Conservation (phyloP, 2,329 filamentous ascomycete species). For the Curvularia sp. region DNA sequence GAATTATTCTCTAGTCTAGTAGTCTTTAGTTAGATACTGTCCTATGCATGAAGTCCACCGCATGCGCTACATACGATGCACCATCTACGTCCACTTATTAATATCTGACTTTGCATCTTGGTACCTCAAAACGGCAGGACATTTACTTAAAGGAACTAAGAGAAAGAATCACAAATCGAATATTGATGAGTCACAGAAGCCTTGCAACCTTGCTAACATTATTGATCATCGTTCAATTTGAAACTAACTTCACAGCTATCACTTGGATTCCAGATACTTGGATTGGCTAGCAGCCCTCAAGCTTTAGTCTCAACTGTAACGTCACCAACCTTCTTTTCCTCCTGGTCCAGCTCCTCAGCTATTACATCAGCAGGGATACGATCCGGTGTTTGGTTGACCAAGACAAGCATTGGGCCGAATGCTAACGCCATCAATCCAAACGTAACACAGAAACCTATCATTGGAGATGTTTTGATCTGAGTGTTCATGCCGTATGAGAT, state of each 20-base stretch:
- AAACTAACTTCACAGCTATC: background rate
- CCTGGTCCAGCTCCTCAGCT: constrained; percentile 33
- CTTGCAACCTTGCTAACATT: background rate
- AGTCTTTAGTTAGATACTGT: too few species aligned
- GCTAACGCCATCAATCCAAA: constrained; percentile 44
- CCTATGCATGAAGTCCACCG: too few species aligned
- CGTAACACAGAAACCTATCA: constrained; percentile 44
- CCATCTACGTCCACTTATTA: too few species aligned
- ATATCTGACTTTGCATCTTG: background rate
- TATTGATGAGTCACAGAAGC: background rate
- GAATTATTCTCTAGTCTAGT: too few species aligned
- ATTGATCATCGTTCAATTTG: background rate
- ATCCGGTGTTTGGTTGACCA: constrained; percentile 45
- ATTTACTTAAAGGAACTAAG: background rate
- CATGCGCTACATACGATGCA: too few species aligned
- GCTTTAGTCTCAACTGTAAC: constrained; percentile 25
- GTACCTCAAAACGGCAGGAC: too few species aligned
- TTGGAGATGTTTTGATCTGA: constrained; percentile 37
- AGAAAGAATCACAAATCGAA: background rate
- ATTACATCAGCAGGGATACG: constrained; percentile 44
- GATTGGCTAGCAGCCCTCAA: background rate
- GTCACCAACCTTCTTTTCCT: constrained; percentile 25
- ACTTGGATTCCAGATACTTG: too few species aligned
- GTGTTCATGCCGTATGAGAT: constrained; percentile 44
- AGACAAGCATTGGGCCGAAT: constrained; percentile 41